phyloP scores from a whole-genome alignment of 441 rosid genomes.

The Erysimum pusillum region DNA sequence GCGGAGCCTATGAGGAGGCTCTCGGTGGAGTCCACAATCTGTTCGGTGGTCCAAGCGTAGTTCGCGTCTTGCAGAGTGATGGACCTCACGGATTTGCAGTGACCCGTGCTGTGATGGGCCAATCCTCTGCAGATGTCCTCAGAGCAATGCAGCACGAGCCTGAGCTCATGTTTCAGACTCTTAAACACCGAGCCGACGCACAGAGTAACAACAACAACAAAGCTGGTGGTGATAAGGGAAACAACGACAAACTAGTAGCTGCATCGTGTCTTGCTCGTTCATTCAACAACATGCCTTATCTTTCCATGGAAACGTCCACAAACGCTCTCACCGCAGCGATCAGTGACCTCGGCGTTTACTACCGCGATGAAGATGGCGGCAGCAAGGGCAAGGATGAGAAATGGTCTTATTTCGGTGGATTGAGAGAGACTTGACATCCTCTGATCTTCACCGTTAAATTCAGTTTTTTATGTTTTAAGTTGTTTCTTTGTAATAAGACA shows the following conservation, averaged over 20 bases:
- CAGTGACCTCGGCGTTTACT: slow-evolving; percentile 64
- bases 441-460: neutral
- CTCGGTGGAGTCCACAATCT: slow-evolving; percentile 96
- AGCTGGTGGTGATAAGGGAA: slow-evolving; percentile 46
- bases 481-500: slow-evolving; percentile 40
- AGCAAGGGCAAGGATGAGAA: slow-evolving; percentile 63
- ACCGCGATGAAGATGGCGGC: slow-evolving; percentile 52
- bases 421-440: slow-evolving; percentile 44
- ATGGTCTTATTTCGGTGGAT: slow-evolving; percentile 78
- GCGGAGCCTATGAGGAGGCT: slow-evolving; percentile 99
- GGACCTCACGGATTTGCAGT: slow-evolving; percentile 93
- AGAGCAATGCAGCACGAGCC: slow-evolving; percentile 97
- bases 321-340: slow-evolving; percentile 67
- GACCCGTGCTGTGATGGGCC: slow-evolving; percentile 80
- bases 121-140: slow-evolving; percentile 85
- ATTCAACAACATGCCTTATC: slow-evolving; percentile 93
- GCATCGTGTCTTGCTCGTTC: slow-evolving; percentile 68
- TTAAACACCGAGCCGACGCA: slow-evolving; percentile 79
- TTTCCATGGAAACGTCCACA: slow-evolving; percentile 54
- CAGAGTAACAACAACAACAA: slow-evolving; percentile 41
- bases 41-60: slow-evolving; percentile 93
- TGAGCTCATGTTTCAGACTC: slow-evolving; percentile 87
- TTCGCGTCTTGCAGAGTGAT: slow-evolving; percentile 87
- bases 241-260: slow-evolving; percentile 45
- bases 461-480: neutral